phyloP scores from a whole-genome alignment of 2,329 filamentous ascomycete genomes.

The Plenodomus tracheiphilus region DNA sequence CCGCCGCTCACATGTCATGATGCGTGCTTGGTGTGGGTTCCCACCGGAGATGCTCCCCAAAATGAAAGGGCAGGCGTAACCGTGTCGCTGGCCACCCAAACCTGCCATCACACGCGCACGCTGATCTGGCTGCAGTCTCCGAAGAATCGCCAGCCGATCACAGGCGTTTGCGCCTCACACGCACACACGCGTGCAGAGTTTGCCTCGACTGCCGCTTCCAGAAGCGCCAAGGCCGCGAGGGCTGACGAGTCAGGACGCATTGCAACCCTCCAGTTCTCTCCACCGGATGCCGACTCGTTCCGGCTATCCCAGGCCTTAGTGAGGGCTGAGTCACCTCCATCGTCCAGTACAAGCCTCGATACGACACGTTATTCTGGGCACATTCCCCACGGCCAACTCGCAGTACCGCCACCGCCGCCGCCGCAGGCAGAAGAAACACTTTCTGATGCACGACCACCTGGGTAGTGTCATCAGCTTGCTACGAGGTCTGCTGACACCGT shows the following conservation, averaged over 20 bases:
- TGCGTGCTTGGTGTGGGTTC: constrained; percentile 7
- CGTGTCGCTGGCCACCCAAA: constrained; percentile 5
- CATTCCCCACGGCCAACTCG: constrained; percentile 11
- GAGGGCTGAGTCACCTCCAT: constrained; percentile 30
- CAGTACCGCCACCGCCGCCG: no score
- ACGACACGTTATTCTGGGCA: constrained; percentile 9
- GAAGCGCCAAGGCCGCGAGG: constrained; percentile 16
- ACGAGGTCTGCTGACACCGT: constrained; percentile 36
- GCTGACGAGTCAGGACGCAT: constrained; percentile 17
- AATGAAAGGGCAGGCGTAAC: constrained; percentile 9
- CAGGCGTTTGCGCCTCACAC: constrained; percentile 9
- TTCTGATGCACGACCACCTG: constrained; percentile 11
- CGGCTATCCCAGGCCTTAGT: constrained; percentile 15
- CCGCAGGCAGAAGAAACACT: constrained; percentile 23
- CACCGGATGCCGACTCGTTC: constrained; percentile 18
- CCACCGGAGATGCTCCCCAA: constrained; percentile 14
- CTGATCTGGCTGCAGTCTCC: constrained; percentile 8
- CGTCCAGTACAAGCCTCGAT: constrained; percentile 11
- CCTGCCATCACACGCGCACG: background rate
- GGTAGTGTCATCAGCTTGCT: constrained; percentile 24
- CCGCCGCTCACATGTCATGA: constrained; percentile 1
- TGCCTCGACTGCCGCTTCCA: constrained; percentile 18
- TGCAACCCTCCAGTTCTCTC: constrained; percentile 10
- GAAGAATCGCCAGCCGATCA: constrained; percentile 4
- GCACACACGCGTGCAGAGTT: constrained; percentile 15